Base-by-base conservation (phyloP, 495 filamentous ascomycete genomes). In the Talaromyces ruber region DNA sequence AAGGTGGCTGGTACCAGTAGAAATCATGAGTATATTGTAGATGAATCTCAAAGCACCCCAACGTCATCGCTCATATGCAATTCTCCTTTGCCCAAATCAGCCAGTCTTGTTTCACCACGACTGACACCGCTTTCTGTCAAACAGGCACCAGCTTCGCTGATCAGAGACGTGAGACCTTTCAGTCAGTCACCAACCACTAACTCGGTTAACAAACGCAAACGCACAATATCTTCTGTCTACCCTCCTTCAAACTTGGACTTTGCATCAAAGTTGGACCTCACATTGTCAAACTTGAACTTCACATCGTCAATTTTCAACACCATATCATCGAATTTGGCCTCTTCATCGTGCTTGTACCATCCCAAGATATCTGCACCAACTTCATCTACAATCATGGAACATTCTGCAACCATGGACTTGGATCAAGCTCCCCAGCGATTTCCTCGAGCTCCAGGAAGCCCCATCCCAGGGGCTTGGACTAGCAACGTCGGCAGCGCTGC, bases 1-100 rank as follows among this genome's bases (percentile, higher is more conserved):
- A 81, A 78, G 6, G 66, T 90, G 11, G 79, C 83, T 59, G 64
- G 66, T 43, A 74, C 80, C 1, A 81, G 81, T 56, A 70, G 64
- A 7, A 65, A 64, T 2, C 54, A 65, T 16, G 63, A 74, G 1
- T 76, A 75, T 45, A 64, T 70, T 25, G 54, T 60, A 11, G 65
- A 65, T 26, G 59, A 64, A 56, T 76, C 75, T 24, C 57, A 59
- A 59, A 59, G 37, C 57, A 47, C 25, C 11, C 32, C 39, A 39
- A 51, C 45, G 25, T 59, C 57, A 24, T 39, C 57, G 21, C 14
- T 53, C 50, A 53, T 24, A 28, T 53, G 25, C 50, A 12, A 6
- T 16, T 57, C 43, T 58, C 24, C 61, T 30, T 58, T 62, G 25
- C 39, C 59, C 22, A 51, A 32, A 26, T 62, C 59, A 39, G 63